These are phyloP conservation scores for Raffaelea deltoideospora DNA, from an alignment of 2,329 filamentous ascomycete genomes.

Conservation along the genomic window DNA sequence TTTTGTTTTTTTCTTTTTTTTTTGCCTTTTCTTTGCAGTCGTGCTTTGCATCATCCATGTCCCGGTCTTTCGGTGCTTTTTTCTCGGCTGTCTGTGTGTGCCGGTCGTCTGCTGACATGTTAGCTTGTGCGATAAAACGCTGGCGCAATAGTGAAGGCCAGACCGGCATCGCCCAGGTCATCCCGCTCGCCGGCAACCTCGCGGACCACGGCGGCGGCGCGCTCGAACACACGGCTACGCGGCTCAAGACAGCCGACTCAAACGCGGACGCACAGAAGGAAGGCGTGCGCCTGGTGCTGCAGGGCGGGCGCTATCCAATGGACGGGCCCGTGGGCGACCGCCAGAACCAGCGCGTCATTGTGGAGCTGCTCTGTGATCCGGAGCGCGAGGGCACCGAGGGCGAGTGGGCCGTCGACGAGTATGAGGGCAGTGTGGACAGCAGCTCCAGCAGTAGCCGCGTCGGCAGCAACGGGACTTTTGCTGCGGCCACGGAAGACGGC, in stretches of 20 bases:
- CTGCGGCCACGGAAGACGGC: conserved; percentile 17
- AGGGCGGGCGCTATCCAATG: conserved; percentile 38
- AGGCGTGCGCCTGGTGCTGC: conserved; percentile 55
- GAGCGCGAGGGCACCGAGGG: conserved; percentile 60
- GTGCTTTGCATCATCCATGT: too few species aligned
- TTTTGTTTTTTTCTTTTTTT: not conserved
- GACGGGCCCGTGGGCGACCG: conserved; percentile 33
- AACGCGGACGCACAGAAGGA: conserved; percentile 52
- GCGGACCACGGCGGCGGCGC: conserved; percentile 37
- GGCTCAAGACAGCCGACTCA: conserved; percentile 49
- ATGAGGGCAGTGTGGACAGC: conserved; percentile 22
- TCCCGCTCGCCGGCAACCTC: conserved; percentile 63
- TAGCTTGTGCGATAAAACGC: conserved; percentile 63
- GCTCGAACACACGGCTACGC: conserved; percentile 50
- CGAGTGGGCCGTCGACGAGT: conserved; percentile 43
- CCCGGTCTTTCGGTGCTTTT: not conserved
- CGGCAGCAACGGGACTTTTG: conserved; percentile 12
- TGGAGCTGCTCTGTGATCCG: conserved; percentile 73
- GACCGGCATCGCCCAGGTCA: conserved; percentile 37
- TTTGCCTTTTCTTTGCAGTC: not conserved
- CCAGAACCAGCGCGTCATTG: conserved; percentile 52
- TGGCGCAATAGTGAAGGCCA: conserved; percentile 31
- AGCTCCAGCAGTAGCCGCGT: conserved; percentile 15
- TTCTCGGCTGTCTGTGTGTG: not conserved
- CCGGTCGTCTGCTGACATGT: not conserved